Conservation (phyloP, 345 rosid genomes). For the Lepidium didymum region DNA sequence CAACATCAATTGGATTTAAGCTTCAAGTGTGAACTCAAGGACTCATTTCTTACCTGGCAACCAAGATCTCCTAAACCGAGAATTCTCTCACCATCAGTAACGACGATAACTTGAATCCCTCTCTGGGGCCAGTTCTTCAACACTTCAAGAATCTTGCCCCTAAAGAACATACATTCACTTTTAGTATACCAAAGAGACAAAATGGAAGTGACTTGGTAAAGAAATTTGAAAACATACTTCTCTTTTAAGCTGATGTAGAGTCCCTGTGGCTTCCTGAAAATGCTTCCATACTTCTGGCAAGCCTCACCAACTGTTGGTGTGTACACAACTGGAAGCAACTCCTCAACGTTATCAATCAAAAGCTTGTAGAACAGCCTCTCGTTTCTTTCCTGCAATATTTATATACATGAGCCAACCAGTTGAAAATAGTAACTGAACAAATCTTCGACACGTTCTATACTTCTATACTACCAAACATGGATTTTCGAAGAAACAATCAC, state of each 20-base stretch:
- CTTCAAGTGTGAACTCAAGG: background rate
- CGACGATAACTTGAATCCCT: constrained; percentile 90
- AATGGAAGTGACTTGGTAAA: background rate
- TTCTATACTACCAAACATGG: background rate
- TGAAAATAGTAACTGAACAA: background rate
- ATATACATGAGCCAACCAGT: background rate
- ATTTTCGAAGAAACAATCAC: background rate
- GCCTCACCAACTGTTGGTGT: constrained; percentile 99
- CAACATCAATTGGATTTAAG: background rate
- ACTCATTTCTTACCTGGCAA: constrained; percentile 65
- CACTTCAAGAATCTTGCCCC: constrained; percentile 90
- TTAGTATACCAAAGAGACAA: constrained; percentile 1
- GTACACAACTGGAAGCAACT: constrained; percentile 89
- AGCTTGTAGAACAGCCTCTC: constrained; percentile 92
- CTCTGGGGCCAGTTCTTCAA: constrained; percentile 95
- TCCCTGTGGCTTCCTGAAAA: constrained; percentile 94
- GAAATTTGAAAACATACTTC: constrained; percentile 39
- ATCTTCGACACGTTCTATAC: background rate
- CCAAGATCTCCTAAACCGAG: constrained; percentile 99
- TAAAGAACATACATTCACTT: constrained; percentile 27
- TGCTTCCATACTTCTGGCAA: constrained; percentile 97
- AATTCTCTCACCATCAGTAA: constrained; percentile 94
- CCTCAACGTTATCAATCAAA: constrained; percentile 88
- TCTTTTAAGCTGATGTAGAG: constrained; percentile 93
- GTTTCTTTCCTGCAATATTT: constrained; percentile 77